phyloP scores from a whole-genome alignment of 2,329 filamentous ascomycete species.

The Apiospora kogelbergensis region DNA sequence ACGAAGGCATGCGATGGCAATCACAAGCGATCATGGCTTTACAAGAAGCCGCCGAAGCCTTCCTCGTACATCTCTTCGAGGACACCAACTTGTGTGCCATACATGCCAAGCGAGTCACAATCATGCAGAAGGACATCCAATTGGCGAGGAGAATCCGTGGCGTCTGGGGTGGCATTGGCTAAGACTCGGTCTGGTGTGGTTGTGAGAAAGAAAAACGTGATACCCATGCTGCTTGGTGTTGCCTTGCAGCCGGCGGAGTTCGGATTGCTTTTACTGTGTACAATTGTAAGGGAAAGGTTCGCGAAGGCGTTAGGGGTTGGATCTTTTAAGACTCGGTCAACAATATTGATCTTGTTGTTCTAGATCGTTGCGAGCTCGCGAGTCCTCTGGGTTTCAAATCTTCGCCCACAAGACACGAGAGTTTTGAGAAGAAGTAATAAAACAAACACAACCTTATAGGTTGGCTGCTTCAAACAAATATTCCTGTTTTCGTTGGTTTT shows the following conservation, averaged over 20 bases:
- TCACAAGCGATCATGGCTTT: constrained; percentile 90
- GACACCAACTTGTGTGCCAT: constrained; percentile 95
- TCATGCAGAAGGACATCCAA: constrained; percentile 98
- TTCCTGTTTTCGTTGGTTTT: not conserved
- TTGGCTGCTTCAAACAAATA: not conserved
- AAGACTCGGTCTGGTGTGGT: constrained; percentile 25
- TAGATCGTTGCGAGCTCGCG: not conserved
- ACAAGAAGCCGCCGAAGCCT: constrained; percentile 95
- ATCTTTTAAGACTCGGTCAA: not conserved
- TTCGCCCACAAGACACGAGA: not conserved
- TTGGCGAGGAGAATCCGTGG: constrained; percentile 79
- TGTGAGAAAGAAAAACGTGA: not conserved
- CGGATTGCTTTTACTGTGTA: constrained; percentile 5
- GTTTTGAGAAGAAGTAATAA: not conserved
- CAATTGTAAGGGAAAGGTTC: not conserved
- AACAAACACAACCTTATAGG: not conserved
- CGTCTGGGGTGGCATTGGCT: constrained; percentile 69
- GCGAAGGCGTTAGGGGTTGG: not conserved
- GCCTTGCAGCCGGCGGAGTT: not conserved
- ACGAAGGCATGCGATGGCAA: constrained; percentile 85
- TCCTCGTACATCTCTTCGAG: constrained; percentile 94
- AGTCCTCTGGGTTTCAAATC: not conserved
- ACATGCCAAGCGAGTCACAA: constrained; percentile 93
- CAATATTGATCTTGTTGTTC: not conserved
- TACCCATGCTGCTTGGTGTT: not conserved